These are phyloP conservation scores for Penicillium aurantiogriseum DNA, from an alignment of 2,329 filamentous ascomycete genomes.

Conservation along the genomic window DNA sequence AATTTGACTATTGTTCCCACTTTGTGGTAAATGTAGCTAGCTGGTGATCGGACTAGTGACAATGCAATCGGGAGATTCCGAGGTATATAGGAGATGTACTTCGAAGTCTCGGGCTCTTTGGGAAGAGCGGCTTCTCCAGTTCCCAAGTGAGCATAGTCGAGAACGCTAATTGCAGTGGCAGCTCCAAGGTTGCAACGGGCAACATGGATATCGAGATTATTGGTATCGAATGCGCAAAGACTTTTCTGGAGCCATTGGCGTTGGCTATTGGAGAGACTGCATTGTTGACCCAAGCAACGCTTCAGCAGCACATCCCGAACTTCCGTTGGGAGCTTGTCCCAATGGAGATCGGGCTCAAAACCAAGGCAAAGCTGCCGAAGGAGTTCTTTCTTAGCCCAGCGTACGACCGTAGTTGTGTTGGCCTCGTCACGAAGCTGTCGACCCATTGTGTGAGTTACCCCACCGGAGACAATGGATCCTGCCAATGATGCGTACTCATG, in stretches of 20 bases:
- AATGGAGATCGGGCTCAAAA: conserved; percentile 51
- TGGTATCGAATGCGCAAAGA: conserved; percentile 39
- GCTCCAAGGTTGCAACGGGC: conserved; percentile 52
- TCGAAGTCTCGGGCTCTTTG: conserved; percentile 26
- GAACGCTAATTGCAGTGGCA: conserved; percentile 35
- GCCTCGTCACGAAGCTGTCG: conserved; percentile 36
- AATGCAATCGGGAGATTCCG: conserved; percentile 23
- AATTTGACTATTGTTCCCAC: conserved; percentile 49
- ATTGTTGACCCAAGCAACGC: conserved; percentile 47
- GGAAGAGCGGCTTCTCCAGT: conserved; percentile 26
- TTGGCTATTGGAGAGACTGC: conserved; percentile 41
- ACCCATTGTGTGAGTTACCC: conserved; percentile 36
- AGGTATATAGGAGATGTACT: conserved; percentile 32
- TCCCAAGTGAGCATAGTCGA: conserved; percentile 32
- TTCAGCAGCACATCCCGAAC: conserved; percentile 49
- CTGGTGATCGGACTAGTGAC: conserved; percentile 33
- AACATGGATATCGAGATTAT: conserved; percentile 45
- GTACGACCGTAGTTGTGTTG: conserved; percentile 40
- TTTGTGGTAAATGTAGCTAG: conserved; percentile 45
- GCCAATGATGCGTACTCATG: conserved; percentile 39
- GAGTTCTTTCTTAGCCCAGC: conserved; percentile 47
- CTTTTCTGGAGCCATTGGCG: conserved; percentile 46
- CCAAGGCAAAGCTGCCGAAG: conserved; percentile 51
- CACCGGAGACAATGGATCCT: conserved; percentile 34
- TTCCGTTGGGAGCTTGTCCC: conserved; percentile 50